Base-by-base conservation (phyloP, 176 grass and related monocot species). In the Areca catechu region DNA sequence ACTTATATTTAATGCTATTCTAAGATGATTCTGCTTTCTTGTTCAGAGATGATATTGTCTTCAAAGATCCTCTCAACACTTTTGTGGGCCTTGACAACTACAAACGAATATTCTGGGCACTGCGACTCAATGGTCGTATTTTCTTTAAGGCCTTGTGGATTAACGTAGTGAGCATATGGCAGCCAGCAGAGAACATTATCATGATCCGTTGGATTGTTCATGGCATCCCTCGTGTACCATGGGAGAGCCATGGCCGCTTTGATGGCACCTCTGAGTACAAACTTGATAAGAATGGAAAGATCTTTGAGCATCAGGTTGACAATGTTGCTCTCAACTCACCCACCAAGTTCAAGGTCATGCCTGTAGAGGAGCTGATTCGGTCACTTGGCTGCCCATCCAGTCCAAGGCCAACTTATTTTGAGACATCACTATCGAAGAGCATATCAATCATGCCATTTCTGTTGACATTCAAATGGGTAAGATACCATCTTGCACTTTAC, bases 131-230 rank as follows among this genome's bases (percentile, higher is more conserved):
- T 43, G 87, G 87, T 24, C 72, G 50, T 7, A 81, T 98, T 53
- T 87, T 98, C 69, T 92, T 98, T 59, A 91, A 87, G 60, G 60
- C 84, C 48, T 65, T 88, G 66, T 88, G 80, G 87, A 76, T 98
- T 6, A 82, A 92, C 69, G 92, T 92, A 57, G 83, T 83, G 24
- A 92, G 83, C 51, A 82, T 98, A 60, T 98, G 93, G 93, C 93
- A 98, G 66, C 93, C 93, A 65, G 84, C 77, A 5, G 87, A 98
- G 50, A 82, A 85, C 62, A 70, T 74, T 30, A 79, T 98, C 57
- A 98, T 98, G 93, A 98, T 98, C 56, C 87, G 93, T 53, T 98
- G 93, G 93, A 98, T 89, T 55, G 77, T 80, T 48, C 93, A 98
- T 1, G 87, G 93, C 52, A 85, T 92, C 60, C 93, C 87, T 58